Evolutionary conservation across 163 green algal species (phyloP).

Genomic region (Prototheca wickerhamii): DNA sequence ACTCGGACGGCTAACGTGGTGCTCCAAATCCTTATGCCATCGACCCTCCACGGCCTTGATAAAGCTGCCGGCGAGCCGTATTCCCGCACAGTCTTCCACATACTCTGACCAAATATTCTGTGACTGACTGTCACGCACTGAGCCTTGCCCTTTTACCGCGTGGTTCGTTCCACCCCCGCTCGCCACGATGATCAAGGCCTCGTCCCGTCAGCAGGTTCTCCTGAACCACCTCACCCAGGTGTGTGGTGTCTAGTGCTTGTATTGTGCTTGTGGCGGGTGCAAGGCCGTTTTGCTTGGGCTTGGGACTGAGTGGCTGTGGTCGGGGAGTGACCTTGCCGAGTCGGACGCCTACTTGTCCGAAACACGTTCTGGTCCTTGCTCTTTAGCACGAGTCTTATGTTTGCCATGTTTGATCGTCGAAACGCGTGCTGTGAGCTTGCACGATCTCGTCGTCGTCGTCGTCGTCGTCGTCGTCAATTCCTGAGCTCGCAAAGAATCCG

Average conservation of each 20-base stretch:
- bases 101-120: background rate
- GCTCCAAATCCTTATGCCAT: too few relatives aligned
- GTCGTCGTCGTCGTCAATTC: background rate
- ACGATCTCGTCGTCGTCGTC: background rate
- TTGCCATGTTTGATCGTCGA: too few relatives aligned
- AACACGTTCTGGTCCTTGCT: too few relatives aligned
- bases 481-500: too few relatives aligned
- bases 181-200: background rate
- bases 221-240: conserved; percentile 6
- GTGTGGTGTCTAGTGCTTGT: background rate
- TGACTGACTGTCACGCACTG: background rate
- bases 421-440: too few relatives aligned
- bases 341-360: too few relatives aligned
- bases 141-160: background rate
- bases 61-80: too few relatives aligned
- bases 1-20: background rate
- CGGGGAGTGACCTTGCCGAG: too few relatives aligned
- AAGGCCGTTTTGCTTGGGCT: too few relatives aligned
- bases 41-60: too few relatives aligned
- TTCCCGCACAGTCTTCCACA: background rate
- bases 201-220: conserved; percentile 10
- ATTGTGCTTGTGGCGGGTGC: background rate
- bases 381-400: too few relatives aligned
- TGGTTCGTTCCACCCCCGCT: background rate
- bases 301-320: too few relatives aligned